phyloP scores from a whole-genome alignment of 2,329 filamentous ascomycete species.

The Pseudogymnoascus sp. region DNA sequence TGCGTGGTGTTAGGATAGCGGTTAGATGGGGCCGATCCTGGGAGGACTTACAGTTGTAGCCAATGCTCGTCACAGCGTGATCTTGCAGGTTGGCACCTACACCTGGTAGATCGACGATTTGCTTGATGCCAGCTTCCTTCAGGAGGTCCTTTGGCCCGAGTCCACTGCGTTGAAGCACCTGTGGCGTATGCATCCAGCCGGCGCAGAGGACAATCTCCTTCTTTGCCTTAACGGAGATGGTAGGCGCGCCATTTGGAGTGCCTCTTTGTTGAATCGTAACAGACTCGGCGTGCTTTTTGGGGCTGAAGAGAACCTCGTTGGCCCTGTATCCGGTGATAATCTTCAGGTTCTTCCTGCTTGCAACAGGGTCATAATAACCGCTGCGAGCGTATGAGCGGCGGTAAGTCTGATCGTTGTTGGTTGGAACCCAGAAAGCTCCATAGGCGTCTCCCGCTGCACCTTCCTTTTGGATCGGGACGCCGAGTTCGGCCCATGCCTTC shows the following conservation, averaged over 20 bases:
- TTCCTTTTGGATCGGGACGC: constrained; percentile 31
- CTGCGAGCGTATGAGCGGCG: constrained; percentile 34
- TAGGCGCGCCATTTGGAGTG: not conserved
- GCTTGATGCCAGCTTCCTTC: constrained; percentile 25
- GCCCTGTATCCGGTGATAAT: constrained; percentile 14
- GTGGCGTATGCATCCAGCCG: constrained; percentile 25
- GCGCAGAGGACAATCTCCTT: constrained; percentile 33
- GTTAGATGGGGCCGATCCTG: not conserved
- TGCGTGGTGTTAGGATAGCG: not conserved
- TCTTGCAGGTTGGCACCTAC: constrained; percentile 35
- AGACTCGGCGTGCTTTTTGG: constrained; percentile 20
- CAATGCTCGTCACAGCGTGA: constrained; percentile 20
- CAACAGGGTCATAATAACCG: constrained; percentile 33
- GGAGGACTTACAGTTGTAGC: constrained; percentile 9
- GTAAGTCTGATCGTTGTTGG: constrained; percentile 19
- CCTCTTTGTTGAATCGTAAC: constrained; percentile 6
- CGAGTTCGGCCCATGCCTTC: constrained; percentile 31
- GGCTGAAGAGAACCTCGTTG: constrained; percentile 25
- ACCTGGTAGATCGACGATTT: constrained; percentile 33
- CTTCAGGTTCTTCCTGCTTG: constrained; percentile 21
- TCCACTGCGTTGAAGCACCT: constrained; percentile 20
- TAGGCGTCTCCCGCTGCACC: constrained; percentile 31
- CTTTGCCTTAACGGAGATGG: constrained; percentile 16
- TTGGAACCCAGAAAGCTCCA: constrained; percentile 33
- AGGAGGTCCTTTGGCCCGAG: constrained; percentile 28